These are phyloP conservation scores for Paradendryphiella salina DNA, from an alignment of 2,329 filamentous ascomycete genomes.

Conservation along the genomic window DNA sequence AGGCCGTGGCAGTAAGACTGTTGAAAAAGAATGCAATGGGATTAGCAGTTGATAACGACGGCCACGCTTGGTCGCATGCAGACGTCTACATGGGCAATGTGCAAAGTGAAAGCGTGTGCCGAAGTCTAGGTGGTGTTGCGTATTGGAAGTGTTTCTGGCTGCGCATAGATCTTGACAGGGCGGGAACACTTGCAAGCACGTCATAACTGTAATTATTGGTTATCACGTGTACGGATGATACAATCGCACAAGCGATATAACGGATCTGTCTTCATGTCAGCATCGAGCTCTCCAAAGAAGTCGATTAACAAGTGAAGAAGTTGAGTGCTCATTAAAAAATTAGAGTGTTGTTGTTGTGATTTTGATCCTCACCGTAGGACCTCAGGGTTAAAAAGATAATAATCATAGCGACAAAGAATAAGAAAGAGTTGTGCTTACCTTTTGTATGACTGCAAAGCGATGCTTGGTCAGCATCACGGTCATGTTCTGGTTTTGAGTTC, in stretches of 20 bases:
- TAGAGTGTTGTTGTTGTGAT: slow-evolving; percentile 67
- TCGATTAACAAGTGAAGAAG: slow-evolving; percentile 6
- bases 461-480: slow-evolving; percentile 35
- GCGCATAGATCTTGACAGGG: slow-evolving; percentile 47
- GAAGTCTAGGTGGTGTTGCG: slow-evolving; percentile 60
- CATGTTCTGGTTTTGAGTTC: slow-evolving; percentile 19
- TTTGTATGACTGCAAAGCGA: slow-evolving; percentile 4
- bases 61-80: slow-evolving; percentile 61
- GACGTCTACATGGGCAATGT: slow-evolving; percentile 66
- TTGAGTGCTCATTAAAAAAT: slow-evolving; percentile 66
- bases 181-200: slow-evolving; percentile 21
- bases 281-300: slow-evolving; percentile 4
- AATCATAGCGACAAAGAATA: slow-evolving; percentile 56
- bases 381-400: slow-evolving; percentile 68
- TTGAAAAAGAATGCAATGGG: slow-evolving; percentile 52
- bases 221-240: slow-evolving; percentile 6
- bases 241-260: background rate
- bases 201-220: slow-evolving; percentile 1
- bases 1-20: slow-evolving; percentile 61
- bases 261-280: slow-evolving; percentile 31
- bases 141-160: slow-evolving; percentile 64
- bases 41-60: slow-evolving; percentile 37
- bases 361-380: slow-evolving; percentile 61
- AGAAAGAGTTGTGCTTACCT: slow-evolving; percentile 43
- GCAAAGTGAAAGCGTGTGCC: slow-evolving; percentile 65